Base-by-base conservation (phyloP, 306 rosid species). In the Quercus alba region DNA sequence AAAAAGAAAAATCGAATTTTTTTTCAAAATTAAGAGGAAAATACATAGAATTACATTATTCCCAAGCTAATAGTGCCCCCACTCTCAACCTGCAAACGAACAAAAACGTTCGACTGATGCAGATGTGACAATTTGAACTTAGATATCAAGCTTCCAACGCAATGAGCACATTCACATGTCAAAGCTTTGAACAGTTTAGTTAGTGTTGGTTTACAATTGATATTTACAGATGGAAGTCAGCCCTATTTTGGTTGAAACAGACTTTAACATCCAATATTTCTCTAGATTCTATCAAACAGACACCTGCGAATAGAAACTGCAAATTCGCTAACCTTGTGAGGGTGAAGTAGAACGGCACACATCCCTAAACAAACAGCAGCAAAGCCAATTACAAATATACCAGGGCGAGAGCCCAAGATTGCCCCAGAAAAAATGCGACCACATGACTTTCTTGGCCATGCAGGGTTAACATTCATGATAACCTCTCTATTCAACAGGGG, bases 281-380 rank as follows among this genome's bases (percentile, higher is more conserved):
- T 10, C 70, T 77, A 77, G 5, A 14, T 86, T 44, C 70, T 31
- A 82, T 84, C 84, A 25, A 91, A 87, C 89, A 96, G 78, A 81
- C 99, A 91, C 86, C 97, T 83, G 79, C 98, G 91, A 26, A 96
- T 87, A 7, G 98, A 79, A 63, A 90, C 87, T 4, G 98, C 94
- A 6, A 96, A 86, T 74, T 93, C 87, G 49, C 88, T 81, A 49
- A 92, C 97, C 88, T 83, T 83, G 82, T 86, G 94, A 66, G 87
- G 94, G 86, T 96, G 99, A 77, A 91, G 85, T 66, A 91, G 21
- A 15, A 86, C 93, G 2, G 94, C 91, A 73, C 99, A 93, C 54
- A 93, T 59, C 30, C 90, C 97, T 56, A 93, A 75, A 84, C 99
- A 96, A 61, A 96, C 80, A 31, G 94, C 89, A 10, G 81, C 86